phyloP scores from a whole-genome alignment of 2,329 filamentous ascomycete species.

The Talaromyces albobiverticillius region DNA sequence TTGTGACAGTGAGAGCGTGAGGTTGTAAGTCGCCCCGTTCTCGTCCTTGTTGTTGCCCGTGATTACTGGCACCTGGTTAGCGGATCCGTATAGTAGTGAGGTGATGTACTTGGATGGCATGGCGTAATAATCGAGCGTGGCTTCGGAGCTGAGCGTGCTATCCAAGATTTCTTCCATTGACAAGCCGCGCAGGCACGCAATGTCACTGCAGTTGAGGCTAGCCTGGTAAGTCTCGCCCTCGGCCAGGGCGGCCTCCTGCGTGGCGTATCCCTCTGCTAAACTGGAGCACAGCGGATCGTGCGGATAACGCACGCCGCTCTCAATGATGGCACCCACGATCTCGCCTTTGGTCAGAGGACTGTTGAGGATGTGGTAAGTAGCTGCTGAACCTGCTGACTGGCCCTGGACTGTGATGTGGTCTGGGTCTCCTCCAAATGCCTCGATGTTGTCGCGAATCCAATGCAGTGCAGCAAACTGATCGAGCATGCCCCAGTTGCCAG shows the following conservation, averaged over 20 bases:
- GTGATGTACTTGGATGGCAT: conserved; percentile 27
- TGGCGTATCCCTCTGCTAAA: not conserved
- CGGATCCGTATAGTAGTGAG: conserved; percentile 21
- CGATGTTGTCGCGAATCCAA: not conserved
- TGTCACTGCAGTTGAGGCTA: not conserved
- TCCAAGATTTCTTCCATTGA: not conserved
- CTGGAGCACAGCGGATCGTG: not conserved
- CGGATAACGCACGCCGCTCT: not conserved
- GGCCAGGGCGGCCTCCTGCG: not conserved
- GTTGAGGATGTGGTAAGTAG: conserved; percentile 18
- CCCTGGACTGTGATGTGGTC: conserved; percentile 25
- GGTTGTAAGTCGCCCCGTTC: conserved; percentile 22
- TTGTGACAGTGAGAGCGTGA: conserved; percentile 19
- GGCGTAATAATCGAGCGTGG: conserved; percentile 18
- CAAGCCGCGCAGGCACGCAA: not conserved
- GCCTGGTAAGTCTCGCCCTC: not conserved
- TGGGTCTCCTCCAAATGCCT: not conserved
- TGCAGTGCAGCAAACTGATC: not conserved
- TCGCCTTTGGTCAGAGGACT: conserved; percentile 4
- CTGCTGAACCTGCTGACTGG: conserved; percentile 21
- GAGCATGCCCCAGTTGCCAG: not conserved
- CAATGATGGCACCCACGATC: not conserved
- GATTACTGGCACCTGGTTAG: conserved; percentile 28
- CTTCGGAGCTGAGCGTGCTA: not conserved
- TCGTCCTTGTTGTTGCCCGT: conserved; percentile 31